Evolutionary conservation across 306 rosid species (phyloP).

Genomic region (Citrullus amarus): DNA sequence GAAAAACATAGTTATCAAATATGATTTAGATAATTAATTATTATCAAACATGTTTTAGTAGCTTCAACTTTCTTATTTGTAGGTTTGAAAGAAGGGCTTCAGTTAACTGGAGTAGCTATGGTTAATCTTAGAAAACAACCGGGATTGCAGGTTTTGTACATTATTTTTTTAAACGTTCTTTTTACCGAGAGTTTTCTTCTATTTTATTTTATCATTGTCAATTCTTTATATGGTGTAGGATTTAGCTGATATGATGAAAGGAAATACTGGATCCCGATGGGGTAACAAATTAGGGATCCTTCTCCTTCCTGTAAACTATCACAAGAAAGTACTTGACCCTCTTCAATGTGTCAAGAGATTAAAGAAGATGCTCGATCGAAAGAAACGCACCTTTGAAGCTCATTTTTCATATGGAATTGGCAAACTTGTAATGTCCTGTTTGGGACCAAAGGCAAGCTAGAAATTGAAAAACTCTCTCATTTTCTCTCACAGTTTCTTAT

Average conservation of each 20-base stretch:
- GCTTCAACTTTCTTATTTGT: not conserved
- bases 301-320: conserved; percentile 58
- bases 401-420: conserved; percentile 44
- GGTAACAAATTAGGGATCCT: conserved; percentile 70
- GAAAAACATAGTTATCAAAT: not conserved
- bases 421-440: conserved; percentile 30
- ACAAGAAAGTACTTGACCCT: conserved; percentile 32
- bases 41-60: not conserved
- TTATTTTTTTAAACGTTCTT: not conserved
- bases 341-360: conserved; percentile 48
- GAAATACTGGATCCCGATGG: conserved; percentile 54
- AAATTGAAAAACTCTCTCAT: too few species aligned
- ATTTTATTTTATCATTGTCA: too few species aligned
- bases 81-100: conserved; percentile 65
- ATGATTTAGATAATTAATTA: not conserved
- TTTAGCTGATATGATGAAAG: conserved; percentile 44
- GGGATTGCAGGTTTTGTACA: conserved; percentile 51
- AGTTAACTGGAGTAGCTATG: conserved; percentile 76
- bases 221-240: conserved; percentile 27
- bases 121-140: conserved; percentile 57
- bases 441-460: conserved; percentile 58
- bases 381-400: conserved; percentile 58
- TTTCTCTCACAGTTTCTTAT: not conserved
- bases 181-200: too few species aligned
- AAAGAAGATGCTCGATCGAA: conserved; percentile 57